phyloP scores from a whole-genome alignment of 441 rosid species.

The Populus hybrid region DNA sequence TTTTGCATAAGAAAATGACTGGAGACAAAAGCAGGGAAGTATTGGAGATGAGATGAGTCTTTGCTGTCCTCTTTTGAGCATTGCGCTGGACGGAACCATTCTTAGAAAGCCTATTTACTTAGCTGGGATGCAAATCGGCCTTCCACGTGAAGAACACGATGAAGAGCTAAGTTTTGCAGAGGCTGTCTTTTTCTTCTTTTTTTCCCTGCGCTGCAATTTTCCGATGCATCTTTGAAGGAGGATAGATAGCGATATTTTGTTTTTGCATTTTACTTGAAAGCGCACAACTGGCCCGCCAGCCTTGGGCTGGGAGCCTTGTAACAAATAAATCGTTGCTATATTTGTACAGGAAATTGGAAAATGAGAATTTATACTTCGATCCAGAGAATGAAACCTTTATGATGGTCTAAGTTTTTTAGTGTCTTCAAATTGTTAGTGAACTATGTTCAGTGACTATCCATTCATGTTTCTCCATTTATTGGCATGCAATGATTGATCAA shows the following conservation, averaged over 20 bases:
- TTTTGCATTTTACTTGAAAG: background rate
- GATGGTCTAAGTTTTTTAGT: background rate
- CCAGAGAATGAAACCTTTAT: background rate
- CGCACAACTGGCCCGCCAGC: background rate
- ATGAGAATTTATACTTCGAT: background rate
- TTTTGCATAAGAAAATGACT: constrained; percentile 41
- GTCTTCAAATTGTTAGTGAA: background rate
- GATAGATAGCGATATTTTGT: background rate
- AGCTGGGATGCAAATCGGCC: background rate
- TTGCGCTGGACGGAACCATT: background rate
- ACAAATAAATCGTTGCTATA: background rate
- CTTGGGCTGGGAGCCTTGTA: background rate
- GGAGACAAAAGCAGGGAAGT: constrained; percentile 32
- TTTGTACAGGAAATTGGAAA: constrained; percentile 13
- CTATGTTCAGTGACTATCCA: background rate
- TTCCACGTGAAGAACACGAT: background rate
- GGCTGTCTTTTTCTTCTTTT: background rate
- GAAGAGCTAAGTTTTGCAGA: background rate
- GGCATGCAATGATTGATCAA: background rate
- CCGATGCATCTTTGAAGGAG: background rate
- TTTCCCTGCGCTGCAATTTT: background rate
- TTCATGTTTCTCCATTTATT: background rate
- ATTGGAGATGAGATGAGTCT: constrained; percentile 38
- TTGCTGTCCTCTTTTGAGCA: background rate
- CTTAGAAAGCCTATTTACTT: background rate